Evolutionary conservation across 2,329 filamentous ascomycete genomes (phyloP).

Genomic region (Calonectria pseudoreteaudii): DNA sequence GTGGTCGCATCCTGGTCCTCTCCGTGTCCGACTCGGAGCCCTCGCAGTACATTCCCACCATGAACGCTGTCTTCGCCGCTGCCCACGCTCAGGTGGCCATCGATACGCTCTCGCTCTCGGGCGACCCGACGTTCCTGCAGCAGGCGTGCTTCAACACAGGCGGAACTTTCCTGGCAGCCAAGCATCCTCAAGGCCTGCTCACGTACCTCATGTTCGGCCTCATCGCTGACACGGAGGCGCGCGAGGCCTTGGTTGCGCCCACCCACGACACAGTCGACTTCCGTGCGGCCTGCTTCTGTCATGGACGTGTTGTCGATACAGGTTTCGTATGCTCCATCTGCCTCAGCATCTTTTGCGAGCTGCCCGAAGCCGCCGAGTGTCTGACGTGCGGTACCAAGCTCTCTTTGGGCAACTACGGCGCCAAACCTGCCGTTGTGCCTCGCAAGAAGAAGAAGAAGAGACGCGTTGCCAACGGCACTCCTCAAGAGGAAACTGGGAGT

Average conservation of each 20-base stretch:
- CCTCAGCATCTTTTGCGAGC: slow-evolving; percentile 88
- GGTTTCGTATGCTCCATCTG: slow-evolving; percentile 98
- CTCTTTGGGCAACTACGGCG: slow-evolving; percentile 79
- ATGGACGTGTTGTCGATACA: slow-evolving; percentile 88
- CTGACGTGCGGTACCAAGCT: slow-evolving; percentile 86
- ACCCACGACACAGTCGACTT: slow-evolving; percentile 93
- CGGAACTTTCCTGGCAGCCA: slow-evolving; percentile 66
- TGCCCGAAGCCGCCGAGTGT: slow-evolving; percentile 73
- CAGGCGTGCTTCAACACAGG: slow-evolving; percentile 79
- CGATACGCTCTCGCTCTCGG: slow-evolving; percentile 88
- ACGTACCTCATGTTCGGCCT: slow-evolving; percentile 97
- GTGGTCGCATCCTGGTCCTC: slow-evolving; percentile 83
- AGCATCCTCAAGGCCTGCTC: slow-evolving; percentile 77
- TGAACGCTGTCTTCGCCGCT: slow-evolving; percentile 98
- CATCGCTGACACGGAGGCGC: slow-evolving; percentile 71
- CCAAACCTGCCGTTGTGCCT: slow-evolving; percentile 80
- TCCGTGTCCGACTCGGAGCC: slow-evolving; percentile 89
- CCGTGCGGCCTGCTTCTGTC: slow-evolving; percentile 97
- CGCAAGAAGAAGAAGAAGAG: slow-evolving; percentile 83
- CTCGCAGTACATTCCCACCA: slow-evolving; percentile 95
- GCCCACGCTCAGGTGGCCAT: slow-evolving; percentile 89
- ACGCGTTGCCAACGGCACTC: slow-evolving; percentile 65
- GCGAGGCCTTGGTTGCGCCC: slow-evolving; percentile 77
- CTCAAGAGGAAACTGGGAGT: slow-evolving; percentile 68
- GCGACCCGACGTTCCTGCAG: slow-evolving; percentile 91